Evolutionary conservation across 306 rosid genomes (phyloP).

Genomic region (Lathyrus oleraceus): DNA sequence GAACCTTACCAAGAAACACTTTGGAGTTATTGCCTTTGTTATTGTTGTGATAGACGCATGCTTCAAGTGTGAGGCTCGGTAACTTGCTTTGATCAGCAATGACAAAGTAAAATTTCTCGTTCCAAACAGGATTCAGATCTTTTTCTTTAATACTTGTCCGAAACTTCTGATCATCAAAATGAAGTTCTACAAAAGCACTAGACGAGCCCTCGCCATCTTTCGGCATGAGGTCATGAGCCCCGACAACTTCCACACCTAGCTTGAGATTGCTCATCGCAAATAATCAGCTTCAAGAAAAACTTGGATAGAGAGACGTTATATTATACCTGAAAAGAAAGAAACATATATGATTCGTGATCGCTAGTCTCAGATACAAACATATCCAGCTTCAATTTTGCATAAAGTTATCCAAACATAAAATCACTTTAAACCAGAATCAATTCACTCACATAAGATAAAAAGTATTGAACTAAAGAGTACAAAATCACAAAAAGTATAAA

Average conservation of each 20-base stretch:
- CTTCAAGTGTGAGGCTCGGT: conserved; percentile 60
- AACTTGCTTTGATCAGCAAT: conserved; percentile 65
- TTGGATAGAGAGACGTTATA: conserved; percentile 24
- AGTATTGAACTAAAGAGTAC: not conserved
- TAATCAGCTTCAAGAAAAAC: conserved; percentile 30
- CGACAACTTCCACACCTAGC: conserved; percentile 81
- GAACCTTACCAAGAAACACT: conserved; percentile 72
- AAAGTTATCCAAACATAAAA: too few relatives aligned
- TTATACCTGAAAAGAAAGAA: conserved; percentile 49
- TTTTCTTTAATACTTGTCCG: conserved; percentile 70
- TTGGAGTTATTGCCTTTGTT: conserved; percentile 46
- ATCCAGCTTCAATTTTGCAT: too few relatives aligned
- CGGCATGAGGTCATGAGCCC: conserved; percentile 83
- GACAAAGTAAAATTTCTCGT: conserved; percentile 77
- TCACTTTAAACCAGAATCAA: too few relatives aligned
- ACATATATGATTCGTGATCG: not conserved
- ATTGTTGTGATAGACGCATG: conserved; percentile 49
- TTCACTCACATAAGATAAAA: not conserved
- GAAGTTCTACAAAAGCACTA: conserved; percentile 75
- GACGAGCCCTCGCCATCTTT: conserved; percentile 82
- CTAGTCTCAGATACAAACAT: not conserved
- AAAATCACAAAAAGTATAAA: not conserved
- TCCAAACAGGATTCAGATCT: conserved; percentile 89
- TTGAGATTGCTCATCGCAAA: conserved; percentile 67
- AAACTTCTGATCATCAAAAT: conserved; percentile 68